Conservation (phyloP, 768 basidiomycete genomes). For the Podaxis sp. region DNA sequence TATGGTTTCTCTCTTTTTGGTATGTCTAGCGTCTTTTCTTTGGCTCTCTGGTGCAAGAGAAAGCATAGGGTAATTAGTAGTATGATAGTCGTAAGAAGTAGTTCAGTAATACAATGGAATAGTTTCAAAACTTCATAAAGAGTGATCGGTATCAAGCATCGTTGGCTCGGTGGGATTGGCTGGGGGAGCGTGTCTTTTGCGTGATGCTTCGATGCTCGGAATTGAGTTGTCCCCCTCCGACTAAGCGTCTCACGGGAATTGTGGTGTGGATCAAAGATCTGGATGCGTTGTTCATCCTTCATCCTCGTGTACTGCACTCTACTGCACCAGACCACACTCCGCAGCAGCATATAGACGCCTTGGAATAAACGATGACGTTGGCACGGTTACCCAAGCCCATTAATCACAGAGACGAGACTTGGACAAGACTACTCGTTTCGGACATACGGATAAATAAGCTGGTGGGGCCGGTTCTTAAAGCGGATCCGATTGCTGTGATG, state of each 20-base stretch:
- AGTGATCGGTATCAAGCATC: background rate
- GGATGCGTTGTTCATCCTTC: background rate
- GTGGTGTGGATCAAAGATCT: background rate
- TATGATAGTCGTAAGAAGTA: conserved; percentile 8
- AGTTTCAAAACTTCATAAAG: background rate
- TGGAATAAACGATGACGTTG: too few species aligned
- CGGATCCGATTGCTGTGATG: background rate
- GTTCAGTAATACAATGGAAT: conserved; percentile 1
- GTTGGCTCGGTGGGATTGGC: background rate
- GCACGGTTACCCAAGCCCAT: too few species aligned
- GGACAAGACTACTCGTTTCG: too few species aligned
- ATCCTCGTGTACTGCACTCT: too few species aligned
- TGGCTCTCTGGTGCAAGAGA: conserved; percentile 2
- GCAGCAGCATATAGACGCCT: too few species aligned
- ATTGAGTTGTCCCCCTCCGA: background rate
- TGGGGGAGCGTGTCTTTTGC: background rate
- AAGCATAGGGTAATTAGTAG: conserved; percentile 15
- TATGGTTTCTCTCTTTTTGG: conserved; percentile 4
- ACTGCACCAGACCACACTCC: too few species aligned
- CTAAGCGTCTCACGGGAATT: background rate
- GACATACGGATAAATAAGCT: too few species aligned
- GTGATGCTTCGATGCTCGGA: background rate
- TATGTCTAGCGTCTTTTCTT: background rate
- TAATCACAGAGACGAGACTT: too few species aligned
- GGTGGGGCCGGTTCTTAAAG: background rate